Evolutionary conservation across 192 early-diverging fungal genomes (phyloP), one percentile per base, ranked within the genome.

Genomic region (Anaeromyces robustus): DNA sequence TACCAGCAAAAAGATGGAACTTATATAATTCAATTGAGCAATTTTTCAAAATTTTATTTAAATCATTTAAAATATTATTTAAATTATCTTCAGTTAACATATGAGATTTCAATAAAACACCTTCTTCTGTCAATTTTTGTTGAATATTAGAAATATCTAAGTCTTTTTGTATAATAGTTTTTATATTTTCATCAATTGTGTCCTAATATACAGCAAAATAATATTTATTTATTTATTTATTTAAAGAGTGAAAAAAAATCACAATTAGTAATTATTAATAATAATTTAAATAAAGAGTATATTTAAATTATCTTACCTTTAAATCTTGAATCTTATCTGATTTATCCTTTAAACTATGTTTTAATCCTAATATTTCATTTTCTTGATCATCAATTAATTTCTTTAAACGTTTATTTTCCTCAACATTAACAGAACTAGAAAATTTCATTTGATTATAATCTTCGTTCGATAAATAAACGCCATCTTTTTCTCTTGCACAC

Each of bases 401-500:
- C 19, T 52, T 52, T 52, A 52, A 52, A 22, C 43, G 0, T 52
- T 22, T 52, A 22, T 52, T 52, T 52, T 52, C 43, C 14, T 52
- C 43, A 22, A 1, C 19, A 52, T 52, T 52, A 16, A 14, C 43
- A 52, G 43, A 52, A 52, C 19, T 22, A 22, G 43, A 52, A 52
- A 52, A 52, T 52, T 52, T 52, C 22, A 52, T n/a, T 34, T 78
- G 41, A 82, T 29, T 29, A 30, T 18, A 30, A 79, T 86, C 86
- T 80, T 88, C 89, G 5, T 82, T 83, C 0, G 93, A 86, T 78
- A 97, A 83, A 79, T 88, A 97, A 77, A 96, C 90, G 0, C 97
- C 97, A 77, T 92, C 92, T 79, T 92, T 93, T 12, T 96, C 94
- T 19, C 96, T 90, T 0, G 94, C 43, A 52, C 43, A 22, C 43